Base-by-base conservation (phyloP, 2,329 filamentous ascomycete species). In the Aspergillus tamarii region DNA sequence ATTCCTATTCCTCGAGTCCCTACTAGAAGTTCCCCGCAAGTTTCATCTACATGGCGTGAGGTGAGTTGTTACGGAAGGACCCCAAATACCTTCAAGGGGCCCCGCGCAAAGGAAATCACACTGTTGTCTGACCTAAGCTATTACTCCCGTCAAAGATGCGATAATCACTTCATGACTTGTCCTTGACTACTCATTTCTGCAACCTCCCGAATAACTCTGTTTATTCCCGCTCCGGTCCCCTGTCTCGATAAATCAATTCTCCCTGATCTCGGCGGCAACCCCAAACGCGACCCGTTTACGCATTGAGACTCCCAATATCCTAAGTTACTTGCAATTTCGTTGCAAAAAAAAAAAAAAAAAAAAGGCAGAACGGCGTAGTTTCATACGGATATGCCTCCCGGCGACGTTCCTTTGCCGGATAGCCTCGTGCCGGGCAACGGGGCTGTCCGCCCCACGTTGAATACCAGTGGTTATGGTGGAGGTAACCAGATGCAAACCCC, bases 381-480 rank as follows among this genome's bases (percentile, higher is more conserved):
- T 60, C 41, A 54, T 54, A 70, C 69, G 74, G 73, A 73, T 63
- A 81, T 81, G 78, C 75, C 78, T 76, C 75, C 78, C 70, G 75
- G 76, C 72, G 78, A 78, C 70, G 75, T 78, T 65, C 64, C 70
- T 61, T 70, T 78, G 62, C 78, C 78, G 68, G 75, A 78, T 67
- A 79, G 77, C 70, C 74, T 81, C 69, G 75, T 80, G 69, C 78
- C 78, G 67, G 78, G 78, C 67, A 78, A 80, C 66, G 75, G 77
- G 62, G 74, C 73, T 64, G 71, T 73, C 69, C 73, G 75, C 64
- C 76, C 76, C 48, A 75, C 74, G 26, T 66, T 77, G 65, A 79
- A 77, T 64, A 76, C 74, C 21, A 73, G 72, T 59, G 72, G 76
- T 57, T 77, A 78, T 53, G 74, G 73, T 62, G 69, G 71, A 65